Base-by-base conservation (phyloP, 345 rosid species). In the Pistacia integerrima region DNA sequence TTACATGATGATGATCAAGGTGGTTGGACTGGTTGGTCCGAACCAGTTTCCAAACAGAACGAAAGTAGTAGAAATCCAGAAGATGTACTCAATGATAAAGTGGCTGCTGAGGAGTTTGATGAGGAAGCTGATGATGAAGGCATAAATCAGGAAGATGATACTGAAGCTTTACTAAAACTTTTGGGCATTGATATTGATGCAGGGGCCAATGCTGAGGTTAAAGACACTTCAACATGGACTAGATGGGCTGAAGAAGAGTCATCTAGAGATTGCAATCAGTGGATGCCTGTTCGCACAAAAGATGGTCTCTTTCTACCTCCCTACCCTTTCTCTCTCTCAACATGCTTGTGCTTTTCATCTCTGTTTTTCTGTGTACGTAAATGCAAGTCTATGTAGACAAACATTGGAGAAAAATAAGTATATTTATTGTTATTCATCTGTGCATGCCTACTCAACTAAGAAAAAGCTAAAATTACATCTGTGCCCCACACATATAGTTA, bases 11-110 rank as follows among this genome's bases (percentile, higher is more conserved):
- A 83, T 63, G 94, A 91, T 13, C 82, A 76, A 80, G 99, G 99
- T 78, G 97, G 99, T 82, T 93, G 99, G 99, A 93, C 96, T 64
- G 98, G 98, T 71, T 96, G 99, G 99, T 93, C 90, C 61, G 92
- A 90, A 77, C 97, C 87, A 30, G 49, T 79, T 22, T 88, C 94
- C 33, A 89, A 81, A 68, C 70, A 54, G 63, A 77, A 79, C 70
- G 88, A 79, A 77, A 78, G 80, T 67, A 76, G 60, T 79, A 64
- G 73, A 59, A 83, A 80, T 65, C 75, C 80, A 58, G 91, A 77
- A 83, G 80, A 82, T 78, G 46, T 76, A 74, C 81, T 72, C 41
- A 61, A 65, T 33, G 73, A 58, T 51, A 80, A 82, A 63, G 81
- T 64, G 77, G 74, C 72, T 75, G 65, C 55, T 35, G 85, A 84